phyloP scores from a whole-genome alignment of 768 basidiomycete species.

The Coprinopsis cinerea region DNA sequence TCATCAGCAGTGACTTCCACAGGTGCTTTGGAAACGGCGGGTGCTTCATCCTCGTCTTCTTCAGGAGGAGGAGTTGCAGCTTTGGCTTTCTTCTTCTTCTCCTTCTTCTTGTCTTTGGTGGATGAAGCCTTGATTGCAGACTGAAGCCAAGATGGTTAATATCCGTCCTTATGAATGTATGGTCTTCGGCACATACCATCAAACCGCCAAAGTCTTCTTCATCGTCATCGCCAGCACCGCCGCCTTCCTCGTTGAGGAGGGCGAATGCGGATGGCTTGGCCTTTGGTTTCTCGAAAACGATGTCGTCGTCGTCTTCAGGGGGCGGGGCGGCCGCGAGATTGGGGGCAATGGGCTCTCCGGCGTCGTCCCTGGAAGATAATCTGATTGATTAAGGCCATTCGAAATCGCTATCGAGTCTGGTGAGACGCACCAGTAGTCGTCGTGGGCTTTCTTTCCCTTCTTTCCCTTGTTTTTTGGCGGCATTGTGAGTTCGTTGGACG shows the following conservation, averaged over 20 bases:
- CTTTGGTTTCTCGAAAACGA: conserved; percentile 22
- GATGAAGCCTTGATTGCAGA: conserved; percentile 55
- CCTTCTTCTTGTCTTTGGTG: conserved; percentile 48
- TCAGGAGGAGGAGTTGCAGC: conserved; percentile 21
- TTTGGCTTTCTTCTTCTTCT: conserved; percentile 43
- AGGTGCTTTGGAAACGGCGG: conserved; percentile 31
- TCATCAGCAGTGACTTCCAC: conserved; percentile 63
- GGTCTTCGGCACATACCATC: conserved; percentile 48
- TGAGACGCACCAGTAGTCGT: conserved; percentile 71
- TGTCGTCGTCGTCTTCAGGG: conserved; percentile 42
- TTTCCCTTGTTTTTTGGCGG: conserved; percentile 73
- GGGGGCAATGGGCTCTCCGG: conserved; percentile 50
- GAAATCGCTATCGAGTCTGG: background rate
- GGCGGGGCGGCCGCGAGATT: conserved; percentile 31
- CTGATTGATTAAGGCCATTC: conserved; percentile 3
- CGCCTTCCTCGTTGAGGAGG: conserved; percentile 37
- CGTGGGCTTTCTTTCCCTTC: conserved; percentile 77
- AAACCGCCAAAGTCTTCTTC: conserved; percentile 69
- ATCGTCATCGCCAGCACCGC: conserved; percentile 34
- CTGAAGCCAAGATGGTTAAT: conserved; percentile 27
- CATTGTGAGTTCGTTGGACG: conserved; percentile 27
- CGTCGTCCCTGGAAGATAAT: conserved; percentile 51
- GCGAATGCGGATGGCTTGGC: conserved; percentile 48
- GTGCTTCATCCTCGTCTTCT: conserved; percentile 24
- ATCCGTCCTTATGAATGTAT: background rate